phyloP scores from a whole-genome alignment of 140 eudicot species.

The Bidens hawaiensis region DNA sequence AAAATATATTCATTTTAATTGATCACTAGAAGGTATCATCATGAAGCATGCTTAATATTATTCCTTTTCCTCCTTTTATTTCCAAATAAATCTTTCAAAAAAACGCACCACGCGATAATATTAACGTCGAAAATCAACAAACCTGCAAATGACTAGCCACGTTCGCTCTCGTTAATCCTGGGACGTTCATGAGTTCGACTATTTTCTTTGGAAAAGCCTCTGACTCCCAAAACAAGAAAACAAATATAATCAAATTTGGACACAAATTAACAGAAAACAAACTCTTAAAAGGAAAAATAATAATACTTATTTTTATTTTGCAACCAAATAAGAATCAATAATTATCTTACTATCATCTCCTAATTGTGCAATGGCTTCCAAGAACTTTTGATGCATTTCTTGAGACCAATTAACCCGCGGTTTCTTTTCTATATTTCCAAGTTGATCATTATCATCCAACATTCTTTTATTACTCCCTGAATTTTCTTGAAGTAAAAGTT shows the following conservation, averaged over 20 bases:
- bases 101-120: background rate
- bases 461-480: slow-evolving; percentile 11
- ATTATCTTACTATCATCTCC: slow-evolving; percentile 57
- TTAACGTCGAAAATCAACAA: background rate
- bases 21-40: slow-evolving; percentile 9
- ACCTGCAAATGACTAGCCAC: slow-evolving; percentile 93
- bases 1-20: slow-evolving; percentile 16
- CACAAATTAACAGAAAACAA: background rate
- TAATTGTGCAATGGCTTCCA: slow-evolving; percentile 48
- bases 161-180: slow-evolving; percentile 64
- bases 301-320: too few relatives aligned
- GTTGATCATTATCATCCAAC: slow-evolving; percentile 18
- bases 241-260: background rate
- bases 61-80: slow-evolving; percentile 7
- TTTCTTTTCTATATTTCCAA: slow-evolving; percentile 33
- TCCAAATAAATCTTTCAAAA: slow-evolving; percentile 6
- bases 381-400: slow-evolving; percentile 59
- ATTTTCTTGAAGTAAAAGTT: slow-evolving; percentile 10
- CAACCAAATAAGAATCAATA: too few relatives aligned
- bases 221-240: slow-evolving; percentile 11
- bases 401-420: slow-evolving; percentile 54
- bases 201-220: slow-evolving; percentile 72
- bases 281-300: slow-evolving; percentile 7
- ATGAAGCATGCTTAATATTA: slow-evolving; percentile 9
- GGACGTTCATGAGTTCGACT: slow-evolving; percentile 58